Conservation (phyloP, 1,139 yeast species). For the Diutina pseudorugosa region DNA sequence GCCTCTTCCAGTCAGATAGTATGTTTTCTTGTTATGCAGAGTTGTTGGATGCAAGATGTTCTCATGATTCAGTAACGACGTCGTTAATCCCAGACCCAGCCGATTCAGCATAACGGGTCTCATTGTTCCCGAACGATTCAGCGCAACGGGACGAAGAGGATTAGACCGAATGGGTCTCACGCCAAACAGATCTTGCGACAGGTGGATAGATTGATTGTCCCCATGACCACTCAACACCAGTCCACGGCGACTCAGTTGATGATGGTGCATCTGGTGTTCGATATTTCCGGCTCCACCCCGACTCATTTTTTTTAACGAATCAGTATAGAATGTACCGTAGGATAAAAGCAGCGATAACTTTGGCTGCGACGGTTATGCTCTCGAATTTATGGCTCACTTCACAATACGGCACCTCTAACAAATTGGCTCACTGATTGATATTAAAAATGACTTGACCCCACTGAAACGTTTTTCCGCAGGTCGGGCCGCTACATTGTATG, state of each 20-base stretch:
- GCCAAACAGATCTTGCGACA: neutral
- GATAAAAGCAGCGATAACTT: neutral
- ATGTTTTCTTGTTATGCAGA: slow-evolving; percentile 17
- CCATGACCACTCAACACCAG: neutral
- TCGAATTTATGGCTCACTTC: neutral
- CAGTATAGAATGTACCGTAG: neutral
- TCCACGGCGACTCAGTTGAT: neutral
- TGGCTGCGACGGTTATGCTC: neutral
- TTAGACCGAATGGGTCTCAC: neutral
- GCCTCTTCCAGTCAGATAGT: slow-evolving; percentile 65
- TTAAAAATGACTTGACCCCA: neutral
- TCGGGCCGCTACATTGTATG: neutral
- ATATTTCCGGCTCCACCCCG: slow-evolving; percentile 1
- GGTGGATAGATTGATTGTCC: neutral
- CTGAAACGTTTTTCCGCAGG: neutral
- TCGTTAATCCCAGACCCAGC: neutral
- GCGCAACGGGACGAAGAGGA: neutral
- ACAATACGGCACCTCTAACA: neutral
- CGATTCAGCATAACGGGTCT: neutral
- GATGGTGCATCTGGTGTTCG: neutral
- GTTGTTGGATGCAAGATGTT: neutral
- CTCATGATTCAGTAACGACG: neutral
- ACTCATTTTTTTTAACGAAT: neutral
- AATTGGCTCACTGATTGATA: neutral
- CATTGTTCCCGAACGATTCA: neutral